Evolutionary conservation across 2,329 filamentous ascomycete species (phyloP).

Genomic region (Stemphylium beticola): DNA sequence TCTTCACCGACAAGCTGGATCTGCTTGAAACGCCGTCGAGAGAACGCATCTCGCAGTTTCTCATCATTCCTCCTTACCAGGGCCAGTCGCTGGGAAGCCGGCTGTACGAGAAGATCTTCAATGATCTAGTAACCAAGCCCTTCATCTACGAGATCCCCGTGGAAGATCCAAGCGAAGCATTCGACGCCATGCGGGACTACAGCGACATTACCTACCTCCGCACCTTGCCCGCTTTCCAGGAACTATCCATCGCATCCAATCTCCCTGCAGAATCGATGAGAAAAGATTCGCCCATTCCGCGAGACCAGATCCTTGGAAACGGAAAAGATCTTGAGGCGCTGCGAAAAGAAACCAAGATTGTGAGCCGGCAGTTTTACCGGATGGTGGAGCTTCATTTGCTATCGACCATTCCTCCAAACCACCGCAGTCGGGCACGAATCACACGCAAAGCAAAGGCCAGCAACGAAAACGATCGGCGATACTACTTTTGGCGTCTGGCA

Average conservation of each 20-base stretch:
- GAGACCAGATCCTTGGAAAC: slow-evolving; percentile 63
- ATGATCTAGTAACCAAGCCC: slow-evolving; percentile 68
- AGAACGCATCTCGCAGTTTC: slow-evolving; percentile 88
- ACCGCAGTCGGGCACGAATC: slow-evolving; percentile 57
- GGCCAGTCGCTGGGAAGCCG: slow-evolving; percentile 76
- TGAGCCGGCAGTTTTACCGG: slow-evolving; percentile 75
- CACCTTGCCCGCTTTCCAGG: slow-evolving; percentile 62
- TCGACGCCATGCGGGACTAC: slow-evolving; percentile 79
- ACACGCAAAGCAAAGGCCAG: slow-evolving; percentile 55
- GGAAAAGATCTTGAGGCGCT: slow-evolving; percentile 61
- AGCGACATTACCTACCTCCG: slow-evolving; percentile 73
- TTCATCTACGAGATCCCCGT: slow-evolving; percentile 85
- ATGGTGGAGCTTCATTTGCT: slow-evolving; percentile 78
- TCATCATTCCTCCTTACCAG: slow-evolving; percentile 89
- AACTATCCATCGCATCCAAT: slow-evolving; percentile 59
- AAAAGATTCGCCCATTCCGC: slow-evolving; percentile 57
- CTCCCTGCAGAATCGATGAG: slow-evolving; percentile 60
- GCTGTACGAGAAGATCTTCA: slow-evolving; percentile 82
- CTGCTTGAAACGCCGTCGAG: slow-evolving; percentile 73
- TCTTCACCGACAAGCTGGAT: slow-evolving; percentile 43
- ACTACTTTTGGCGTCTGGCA: slow-evolving; percentile 74
- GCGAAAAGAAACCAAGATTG: slow-evolving; percentile 71
- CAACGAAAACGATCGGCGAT: slow-evolving; percentile 65
- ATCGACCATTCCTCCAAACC: slow-evolving; percentile 58
- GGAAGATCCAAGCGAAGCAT: slow-evolving; percentile 89